Base-by-base conservation (phyloP, 257 asterid species). In the Lantana camara region DNA sequence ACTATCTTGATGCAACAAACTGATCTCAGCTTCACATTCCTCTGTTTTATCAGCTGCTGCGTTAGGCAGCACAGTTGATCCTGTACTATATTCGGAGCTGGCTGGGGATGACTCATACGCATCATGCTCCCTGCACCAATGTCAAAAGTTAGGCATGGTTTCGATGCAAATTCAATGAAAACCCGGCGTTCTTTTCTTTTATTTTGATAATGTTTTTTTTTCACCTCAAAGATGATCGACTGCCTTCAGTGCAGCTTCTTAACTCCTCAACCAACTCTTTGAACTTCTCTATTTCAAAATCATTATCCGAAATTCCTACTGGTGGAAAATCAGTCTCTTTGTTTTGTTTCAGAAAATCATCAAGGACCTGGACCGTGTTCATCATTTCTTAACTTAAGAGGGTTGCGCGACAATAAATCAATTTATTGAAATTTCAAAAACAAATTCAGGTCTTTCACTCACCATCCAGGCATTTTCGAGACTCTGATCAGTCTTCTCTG, bases 401-500 rank as follows among this genome's bases (percentile, higher is more conserved):
- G 30, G 27, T 47, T 7, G 49, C 4, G 12, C 58, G 27, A 41
- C 13, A 50, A 46, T 23, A 48, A 42, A 34, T 55, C 52, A 20
- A 27, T 27, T 2, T 27, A 27, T 27, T 5, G 32, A 27, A 27
- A 5, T n/a, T 5, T 27, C 32, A 27, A 27, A 27, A 27, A 2
- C 30, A 15, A 61, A 52, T 32, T 42, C 21, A 62, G 66, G 9
- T 56, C 30, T 16, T 12, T 11, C 38, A 64, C 74, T 70, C 76
- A 89, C 97, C 73, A 60, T 79, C 97, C 98, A 92, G 44, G 98
- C 96, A 74, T 46, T 82, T 75, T 92, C 98, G 52, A 87, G 91
- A 57, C 95, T 85, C 80, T 85, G 93, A 38, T 78, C 82, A 13
- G 86, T 83, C 60, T 78, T 87, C 45, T 87, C 95, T 20, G 84